phyloP scores from a whole-genome alignment of 192 early-diverging fungal species.

The Coemansia sp. region DNA sequence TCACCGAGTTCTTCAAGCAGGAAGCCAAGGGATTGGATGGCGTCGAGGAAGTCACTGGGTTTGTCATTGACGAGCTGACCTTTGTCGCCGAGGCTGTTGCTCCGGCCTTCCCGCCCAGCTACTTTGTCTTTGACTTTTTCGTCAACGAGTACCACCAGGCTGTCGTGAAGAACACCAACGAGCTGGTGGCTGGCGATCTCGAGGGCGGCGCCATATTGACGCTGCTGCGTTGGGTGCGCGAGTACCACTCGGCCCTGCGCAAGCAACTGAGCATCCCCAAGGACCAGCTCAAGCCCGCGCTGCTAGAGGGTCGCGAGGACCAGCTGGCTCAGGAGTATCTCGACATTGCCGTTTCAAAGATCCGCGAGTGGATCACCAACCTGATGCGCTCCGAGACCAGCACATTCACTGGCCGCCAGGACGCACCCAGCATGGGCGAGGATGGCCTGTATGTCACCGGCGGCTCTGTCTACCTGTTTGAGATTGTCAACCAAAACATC shows the following conservation, averaged over 20 bases:
- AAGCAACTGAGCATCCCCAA: conserved; percentile 80
- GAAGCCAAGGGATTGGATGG: conserved; percentile 45
- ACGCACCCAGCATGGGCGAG: conserved; percentile 72
- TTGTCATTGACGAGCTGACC: conserved; percentile 85
- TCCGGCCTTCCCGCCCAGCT: conserved; percentile 84
- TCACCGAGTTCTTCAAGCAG: conserved; percentile 58
- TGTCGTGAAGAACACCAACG: conserved; percentile 78
- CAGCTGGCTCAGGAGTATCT: conserved; percentile 86
- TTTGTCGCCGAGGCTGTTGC: conserved; percentile 84
- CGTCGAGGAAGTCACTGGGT: conserved; percentile 62
- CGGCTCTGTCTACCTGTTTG: conserved; percentile 82
- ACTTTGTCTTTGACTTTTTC: conserved; percentile 94
- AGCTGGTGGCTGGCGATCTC: conserved; percentile 67
- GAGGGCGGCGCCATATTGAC: conserved; percentile 87
- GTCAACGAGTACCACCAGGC: conserved; percentile 94
- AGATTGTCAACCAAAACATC: conserved; percentile 98
- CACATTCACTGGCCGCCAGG: conserved; percentile 62
- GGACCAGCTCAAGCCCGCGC: conserved; percentile 81
- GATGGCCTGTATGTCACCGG: conserved; percentile 80
- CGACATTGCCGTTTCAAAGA: conserved; percentile 80
- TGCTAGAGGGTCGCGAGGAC: conserved; percentile 93
- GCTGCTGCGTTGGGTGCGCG: conserved; percentile 85
- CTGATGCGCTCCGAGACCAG: conserved; percentile 80
- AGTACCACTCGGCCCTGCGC: conserved; percentile 89
- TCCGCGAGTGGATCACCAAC: conserved; percentile 90